Base-by-base conservation (phyloP, 805 yeast species). In the Kurtzmaniella fragi region DNA sequence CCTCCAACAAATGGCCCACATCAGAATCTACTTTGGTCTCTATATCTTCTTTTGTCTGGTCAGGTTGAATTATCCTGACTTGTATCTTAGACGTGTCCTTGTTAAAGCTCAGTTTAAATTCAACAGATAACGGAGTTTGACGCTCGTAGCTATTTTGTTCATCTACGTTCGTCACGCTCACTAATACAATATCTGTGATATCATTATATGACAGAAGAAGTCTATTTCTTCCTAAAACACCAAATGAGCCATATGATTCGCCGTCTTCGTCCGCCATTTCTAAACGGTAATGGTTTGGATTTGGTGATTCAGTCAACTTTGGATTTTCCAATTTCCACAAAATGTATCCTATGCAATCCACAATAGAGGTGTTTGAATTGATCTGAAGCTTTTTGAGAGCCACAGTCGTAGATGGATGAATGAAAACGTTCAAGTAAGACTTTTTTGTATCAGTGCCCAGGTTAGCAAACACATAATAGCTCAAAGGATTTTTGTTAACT, bases 241-340 rank as follows among this genome's bases (percentile, higher is more conserved):
- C 98, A 65, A 93, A 90, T 38, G 88, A 86, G 48, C 95, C 99
- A 39, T 87, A 89, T 29, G 85, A 82, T 37, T 95, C 96, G 6
- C 91, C 91, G 55, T 90, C 97, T 37, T 91, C 98, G 56, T 93
- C 99, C 1, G 84, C 89, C 16, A 91, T 69, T 41, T 84, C 84
- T 27, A 91, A 53, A 39, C 82, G 71, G 93, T 95, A 88, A 42
- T 61, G 59, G 50, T 84, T 82, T 0, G 90, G 84, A 43, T 83
- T 77, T 37, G 58, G 50, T 26, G 57, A 39, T 16, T 39, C 39
- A 4, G 37, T 36, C 5, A 26, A 13, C 23, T 37, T 28, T 9
- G 15, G 17, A 25, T 37, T 37, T 1, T 54, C 52, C 12, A 68
- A 42, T n/a, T 45, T 45, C 14, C 61, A 50, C 29, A 70, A 52